Evolutionary conservation across 2,329 filamentous ascomycete species (phyloP).

Genomic region (Macrophomina phaseolina): DNA sequence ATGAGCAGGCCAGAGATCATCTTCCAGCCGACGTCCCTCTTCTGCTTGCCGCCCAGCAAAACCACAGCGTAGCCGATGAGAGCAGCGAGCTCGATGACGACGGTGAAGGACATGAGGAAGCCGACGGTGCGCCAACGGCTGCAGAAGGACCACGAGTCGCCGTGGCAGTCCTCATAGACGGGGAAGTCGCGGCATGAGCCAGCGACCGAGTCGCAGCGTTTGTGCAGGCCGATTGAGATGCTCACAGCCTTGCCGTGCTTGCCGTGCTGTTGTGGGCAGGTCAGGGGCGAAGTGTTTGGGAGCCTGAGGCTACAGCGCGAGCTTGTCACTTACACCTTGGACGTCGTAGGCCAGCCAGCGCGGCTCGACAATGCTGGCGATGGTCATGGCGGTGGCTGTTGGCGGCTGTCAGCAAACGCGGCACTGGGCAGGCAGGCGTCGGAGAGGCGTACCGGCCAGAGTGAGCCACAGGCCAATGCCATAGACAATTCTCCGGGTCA

Average conservation of each 20-base stretch:
- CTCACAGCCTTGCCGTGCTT: slow-evolving; percentile 35
- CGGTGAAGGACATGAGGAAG: slow-evolving; percentile 84
- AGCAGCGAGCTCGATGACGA: slow-evolving; percentile 80
- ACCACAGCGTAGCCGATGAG: slow-evolving; percentile 82
- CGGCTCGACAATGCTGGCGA: slow-evolving; percentile 71
- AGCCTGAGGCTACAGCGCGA: slow-evolving; percentile 3
- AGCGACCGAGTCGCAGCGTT: slow-evolving; percentile 74
- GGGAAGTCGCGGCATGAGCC: slow-evolving; percentile 71
- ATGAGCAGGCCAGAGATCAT: slow-evolving; percentile 70
- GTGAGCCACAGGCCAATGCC: slow-evolving; percentile 55
- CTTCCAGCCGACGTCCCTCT: slow-evolving; percentile 83
- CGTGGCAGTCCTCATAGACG: slow-evolving; percentile 68
- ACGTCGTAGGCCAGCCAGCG: slow-evolving; percentile 69
- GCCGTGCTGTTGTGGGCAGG: slow-evolving; percentile 36
- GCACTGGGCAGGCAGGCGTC: neutral
- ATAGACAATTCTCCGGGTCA: slow-evolving; percentile 57
- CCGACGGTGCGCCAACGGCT: slow-evolving; percentile 88
- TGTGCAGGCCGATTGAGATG: slow-evolving; percentile 74
- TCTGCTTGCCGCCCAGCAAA: slow-evolving; percentile 76
- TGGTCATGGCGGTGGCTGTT: slow-evolving; percentile 72
- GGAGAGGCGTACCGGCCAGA: slow-evolving; percentile 45
- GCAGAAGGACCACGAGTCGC: slow-evolving; percentile 78
- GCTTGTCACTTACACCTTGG: slow-evolving; percentile 14
- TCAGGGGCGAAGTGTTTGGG: neutral
- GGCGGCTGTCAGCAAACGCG: neutral